These are phyloP conservation scores for Mallotus japonicus DNA, from an alignment of 441 rosid genomes.

Conservation along the genomic window DNA sequence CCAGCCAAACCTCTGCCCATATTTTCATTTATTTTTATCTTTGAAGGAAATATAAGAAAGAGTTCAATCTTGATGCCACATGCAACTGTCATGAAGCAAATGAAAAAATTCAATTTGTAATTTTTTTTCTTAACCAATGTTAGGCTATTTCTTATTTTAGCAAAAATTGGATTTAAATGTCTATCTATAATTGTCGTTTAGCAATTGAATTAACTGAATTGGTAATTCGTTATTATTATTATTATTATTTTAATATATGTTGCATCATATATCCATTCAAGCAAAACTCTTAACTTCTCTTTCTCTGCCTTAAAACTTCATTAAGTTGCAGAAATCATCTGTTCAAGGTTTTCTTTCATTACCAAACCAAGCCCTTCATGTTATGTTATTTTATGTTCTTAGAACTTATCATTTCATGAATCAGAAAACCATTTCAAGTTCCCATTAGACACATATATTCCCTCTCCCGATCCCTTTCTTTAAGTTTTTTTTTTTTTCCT, in stretches of 20 bases:
- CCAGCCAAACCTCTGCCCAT: constrained; percentile 6
- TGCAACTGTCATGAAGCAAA: not conserved
- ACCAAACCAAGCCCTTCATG: constrained; percentile 42
- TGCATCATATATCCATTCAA: constrained; percentile 26
- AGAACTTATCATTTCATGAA: constrained; percentile 12
- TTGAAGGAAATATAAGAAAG: too few relatives aligned
- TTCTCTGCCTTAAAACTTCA: constrained; percentile 2
- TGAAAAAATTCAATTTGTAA: not conserved
- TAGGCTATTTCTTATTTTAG: not conserved
- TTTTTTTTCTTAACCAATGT: not conserved
- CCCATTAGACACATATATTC: constrained; percentile 7
- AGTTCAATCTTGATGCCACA: not conserved
- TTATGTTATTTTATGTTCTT: constrained; percentile 25
- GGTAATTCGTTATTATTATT: not conserved
- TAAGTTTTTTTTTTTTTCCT: not conserved
- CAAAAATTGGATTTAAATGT: too few relatives aligned
- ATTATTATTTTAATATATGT: not conserved
- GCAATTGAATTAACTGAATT: too few relatives aligned
- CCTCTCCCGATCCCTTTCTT: not conserved
- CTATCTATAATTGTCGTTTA: too few relatives aligned
- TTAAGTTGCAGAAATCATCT: constrained; percentile 25
- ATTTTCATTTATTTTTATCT: constrained; percentile 18
- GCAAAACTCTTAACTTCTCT: constrained; percentile 15
- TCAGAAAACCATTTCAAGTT: constrained; percentile 21
- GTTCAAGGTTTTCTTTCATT: constrained; percentile 32